A percentile compares a stretch with the other conserved stretches of the same genome.
phyloP scores from a whole-genome alignment of 2,329 filamentous ascomycete genomes.

The Diatrype stigma region DNA sequence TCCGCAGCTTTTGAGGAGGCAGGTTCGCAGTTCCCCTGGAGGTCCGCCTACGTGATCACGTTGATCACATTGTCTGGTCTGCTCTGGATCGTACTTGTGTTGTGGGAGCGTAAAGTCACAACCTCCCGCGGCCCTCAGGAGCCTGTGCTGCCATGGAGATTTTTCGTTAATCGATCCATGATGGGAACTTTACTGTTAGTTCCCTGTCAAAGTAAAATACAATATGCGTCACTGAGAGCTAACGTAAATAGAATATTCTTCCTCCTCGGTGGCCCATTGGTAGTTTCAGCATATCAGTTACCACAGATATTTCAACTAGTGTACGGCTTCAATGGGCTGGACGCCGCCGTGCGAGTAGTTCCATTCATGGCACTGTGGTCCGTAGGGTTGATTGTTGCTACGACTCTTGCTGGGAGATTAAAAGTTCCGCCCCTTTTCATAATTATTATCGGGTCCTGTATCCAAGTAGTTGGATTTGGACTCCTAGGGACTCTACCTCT shows the following conservation, averaged over 20 bases:
- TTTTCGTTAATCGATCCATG: background rate
- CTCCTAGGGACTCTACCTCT: background rate
- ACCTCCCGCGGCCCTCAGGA: background rate
- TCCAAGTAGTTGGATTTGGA: constrained; percentile 12
- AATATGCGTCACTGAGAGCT: background rate
- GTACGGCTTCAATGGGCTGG: background rate
- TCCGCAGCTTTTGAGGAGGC: constrained; percentile 1
- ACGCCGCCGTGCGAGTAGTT: background rate
- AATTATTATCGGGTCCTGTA: constrained; percentile 6
- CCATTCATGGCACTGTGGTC: background rate
- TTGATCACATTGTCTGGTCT: background rate
- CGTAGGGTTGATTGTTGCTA: too few relatives aligned
- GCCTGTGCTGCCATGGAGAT: background rate
- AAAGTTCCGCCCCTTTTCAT: constrained; percentile 10
- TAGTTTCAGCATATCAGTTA: constrained; percentile 2
- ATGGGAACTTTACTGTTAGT: background rate
- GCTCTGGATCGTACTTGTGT: background rate
- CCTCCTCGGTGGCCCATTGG: constrained; percentile 7
- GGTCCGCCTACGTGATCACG: background rate
- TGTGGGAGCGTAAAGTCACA: background rate
- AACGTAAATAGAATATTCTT: background rate
- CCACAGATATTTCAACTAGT: background rate
- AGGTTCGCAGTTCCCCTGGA: background rate
- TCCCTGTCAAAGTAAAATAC: background rate
- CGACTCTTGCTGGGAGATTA: background rate